A percentile compares a stretch with the other conserved stretches of the same genome.
These are phyloP conservation scores for Fusarium pseudonygamai DNA, from an alignment of 2,329 filamentous ascomycete genomes.

Conservation along the genomic window DNA sequence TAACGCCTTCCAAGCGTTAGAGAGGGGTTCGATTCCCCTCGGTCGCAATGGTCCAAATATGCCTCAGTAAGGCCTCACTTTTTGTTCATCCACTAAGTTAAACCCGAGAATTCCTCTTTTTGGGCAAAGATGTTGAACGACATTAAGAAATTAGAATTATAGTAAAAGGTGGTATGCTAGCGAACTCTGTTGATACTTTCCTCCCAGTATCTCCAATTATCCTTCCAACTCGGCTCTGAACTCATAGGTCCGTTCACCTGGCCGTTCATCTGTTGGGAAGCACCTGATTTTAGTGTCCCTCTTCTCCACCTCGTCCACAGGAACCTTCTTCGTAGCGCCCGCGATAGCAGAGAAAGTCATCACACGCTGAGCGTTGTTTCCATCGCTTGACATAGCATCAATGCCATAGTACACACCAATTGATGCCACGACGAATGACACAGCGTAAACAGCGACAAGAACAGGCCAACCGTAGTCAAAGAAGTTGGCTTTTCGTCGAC, in stretches of 20 bases:
- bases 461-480: constrained; percentile 22
- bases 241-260: constrained; percentile 15
- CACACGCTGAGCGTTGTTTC: constrained; percentile 9
- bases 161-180: background rate
- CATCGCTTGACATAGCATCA: constrained; percentile 23
- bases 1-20: constrained; percentile 28
- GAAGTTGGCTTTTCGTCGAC: constrained; percentile 17
- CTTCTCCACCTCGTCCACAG: constrained; percentile 11
- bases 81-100: background rate
- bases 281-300: constrained; percentile 23
- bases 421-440: constrained; percentile 15
- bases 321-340: constrained; percentile 25
- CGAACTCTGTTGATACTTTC: background rate
- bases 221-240: constrained; percentile 28
- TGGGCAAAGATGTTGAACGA: too few species aligned
- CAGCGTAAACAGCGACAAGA: constrained; percentile 16
- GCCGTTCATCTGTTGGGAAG: constrained; percentile 10
- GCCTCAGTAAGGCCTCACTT: fast-evolving
- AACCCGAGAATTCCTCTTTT: too few species aligned
- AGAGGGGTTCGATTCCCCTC: constrained; percentile 21
- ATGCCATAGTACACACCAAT: constrained; percentile 30
- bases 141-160: background rate
- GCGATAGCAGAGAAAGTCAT: constrained; percentile 35
- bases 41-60: background rate
- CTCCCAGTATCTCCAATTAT: background rate